These are phyloP conservation scores for Quercus mongolica DNA, from an alignment of 306 rosid species.

Conservation along the genomic window DNA sequence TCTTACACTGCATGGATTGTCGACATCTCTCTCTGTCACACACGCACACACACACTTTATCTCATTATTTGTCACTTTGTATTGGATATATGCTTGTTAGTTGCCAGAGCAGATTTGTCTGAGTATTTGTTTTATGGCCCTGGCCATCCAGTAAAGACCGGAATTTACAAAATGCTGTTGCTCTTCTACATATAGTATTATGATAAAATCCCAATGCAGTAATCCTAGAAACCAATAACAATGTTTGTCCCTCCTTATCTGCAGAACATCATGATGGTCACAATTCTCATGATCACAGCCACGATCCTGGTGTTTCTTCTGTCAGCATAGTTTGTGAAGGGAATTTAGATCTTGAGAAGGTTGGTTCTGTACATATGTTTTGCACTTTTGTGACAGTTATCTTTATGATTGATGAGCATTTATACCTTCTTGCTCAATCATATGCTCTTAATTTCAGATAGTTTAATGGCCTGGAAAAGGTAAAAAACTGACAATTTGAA, in stretches of 20 bases:
- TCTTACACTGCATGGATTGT: not conserved
- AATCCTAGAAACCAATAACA: conserved; percentile 7
- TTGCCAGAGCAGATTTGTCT: not conserved
- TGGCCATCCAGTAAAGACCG: not conserved
- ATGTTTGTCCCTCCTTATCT: not conserved
- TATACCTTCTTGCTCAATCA: conserved; percentile 10
- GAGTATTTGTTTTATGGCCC: not conserved
- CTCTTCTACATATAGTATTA: not conserved
- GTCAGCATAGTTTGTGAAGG: conserved; percentile 98
- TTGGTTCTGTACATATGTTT: conserved; percentile 11
- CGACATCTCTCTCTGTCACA: not conserved
- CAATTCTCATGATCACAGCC: conserved; percentile 80
- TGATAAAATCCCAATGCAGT: not conserved
- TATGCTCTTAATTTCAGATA: not conserved
- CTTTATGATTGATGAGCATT: not conserved
- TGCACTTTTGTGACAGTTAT: not conserved
- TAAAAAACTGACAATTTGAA: conserved; percentile 10
- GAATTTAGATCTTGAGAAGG: conserved; percentile 96
- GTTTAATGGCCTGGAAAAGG: not conserved
- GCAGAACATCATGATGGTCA: conserved; percentile 67
- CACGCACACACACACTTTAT: no score
- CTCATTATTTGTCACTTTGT: no score
- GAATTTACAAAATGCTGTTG: not conserved
- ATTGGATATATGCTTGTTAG: not conserved
- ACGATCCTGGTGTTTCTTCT: conserved; percentile 93